Evolutionary conservation across 495 filamentous ascomycete species (phyloP).

Genomic region (Neurospora sp.): DNA sequence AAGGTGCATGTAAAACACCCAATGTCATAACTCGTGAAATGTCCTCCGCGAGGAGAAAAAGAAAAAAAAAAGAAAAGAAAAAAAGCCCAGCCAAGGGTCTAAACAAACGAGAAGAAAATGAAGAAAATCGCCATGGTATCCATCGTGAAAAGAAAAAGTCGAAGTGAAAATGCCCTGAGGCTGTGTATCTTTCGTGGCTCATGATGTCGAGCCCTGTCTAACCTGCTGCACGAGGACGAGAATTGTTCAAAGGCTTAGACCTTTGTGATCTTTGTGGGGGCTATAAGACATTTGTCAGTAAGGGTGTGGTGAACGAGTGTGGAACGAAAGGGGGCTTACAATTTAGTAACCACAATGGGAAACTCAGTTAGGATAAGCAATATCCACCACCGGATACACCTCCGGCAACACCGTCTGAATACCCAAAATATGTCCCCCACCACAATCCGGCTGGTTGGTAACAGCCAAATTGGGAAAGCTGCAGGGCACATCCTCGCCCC

Average conservation of each 20-base stretch:
- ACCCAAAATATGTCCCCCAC: not conserved
- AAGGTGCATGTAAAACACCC: no score
- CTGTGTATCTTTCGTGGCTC: not conserved
- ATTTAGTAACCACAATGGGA: no score
- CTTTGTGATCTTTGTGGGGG: not conserved
- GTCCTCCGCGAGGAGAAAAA: no score
- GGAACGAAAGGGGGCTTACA: no score
- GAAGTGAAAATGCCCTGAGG: not conserved
- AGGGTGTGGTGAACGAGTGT: no score
- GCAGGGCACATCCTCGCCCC: constrained; percentile 31
- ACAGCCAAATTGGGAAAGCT: constrained; percentile 20
- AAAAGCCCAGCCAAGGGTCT: no score
- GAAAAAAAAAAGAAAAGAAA: no score
- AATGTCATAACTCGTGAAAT: no score
- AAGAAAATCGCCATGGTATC: not conserved
- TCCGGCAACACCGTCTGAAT: not conserved
- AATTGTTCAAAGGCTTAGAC: not conserved
- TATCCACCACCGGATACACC: not conserved
- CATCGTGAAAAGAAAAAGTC: not conserved
- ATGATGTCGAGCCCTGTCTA: rapidly evolving
- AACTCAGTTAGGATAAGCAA: not conserved
- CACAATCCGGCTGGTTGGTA: constrained; percentile 11
- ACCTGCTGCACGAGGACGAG: not conserved
- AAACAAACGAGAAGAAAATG: no score
- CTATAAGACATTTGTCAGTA: no score